These are phyloP conservation scores for Apiotrichum akiyoshidainum DNA, from an alignment of 1,284 basidiomycete genomes.

Conservation along the genomic window DNA sequence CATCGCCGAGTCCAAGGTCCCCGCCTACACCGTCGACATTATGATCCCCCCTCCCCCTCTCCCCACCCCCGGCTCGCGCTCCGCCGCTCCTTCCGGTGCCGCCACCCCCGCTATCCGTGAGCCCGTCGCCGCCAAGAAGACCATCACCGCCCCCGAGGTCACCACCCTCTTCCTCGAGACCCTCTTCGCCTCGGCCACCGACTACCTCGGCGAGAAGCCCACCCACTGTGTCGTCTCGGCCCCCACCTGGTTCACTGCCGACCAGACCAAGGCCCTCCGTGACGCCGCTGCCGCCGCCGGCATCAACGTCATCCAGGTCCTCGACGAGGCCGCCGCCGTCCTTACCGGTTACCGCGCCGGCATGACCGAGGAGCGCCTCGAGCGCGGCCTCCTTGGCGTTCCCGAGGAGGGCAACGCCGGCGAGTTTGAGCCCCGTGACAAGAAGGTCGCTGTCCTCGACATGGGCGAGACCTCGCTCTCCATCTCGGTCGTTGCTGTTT, in stretches of 20 bases:
- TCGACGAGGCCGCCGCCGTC: conserved; percentile 81
- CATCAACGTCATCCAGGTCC: conserved; percentile 73
- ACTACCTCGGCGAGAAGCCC: conserved; percentile 79
- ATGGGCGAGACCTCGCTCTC: conserved; percentile 59
- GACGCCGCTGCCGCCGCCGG: conserved; percentile 76
- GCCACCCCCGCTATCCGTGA: conserved; percentile 69
- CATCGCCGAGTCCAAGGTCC: conserved; percentile 69
- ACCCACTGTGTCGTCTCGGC: conserved; percentile 81
- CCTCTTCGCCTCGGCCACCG: conserved; percentile 80
- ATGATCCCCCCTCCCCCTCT: conserved; percentile 69
- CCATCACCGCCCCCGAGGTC: conserved; percentile 79
- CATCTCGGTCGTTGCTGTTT: conserved; percentile 55
- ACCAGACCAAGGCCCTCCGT: conserved; percentile 68
- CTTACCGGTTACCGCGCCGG: conserved; percentile 52
- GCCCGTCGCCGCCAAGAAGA: conserved; percentile 68
- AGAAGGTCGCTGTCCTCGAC: conserved; percentile 58
- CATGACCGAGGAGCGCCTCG: conserved; percentile 47
- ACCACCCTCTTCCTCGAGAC: conserved; percentile 81
- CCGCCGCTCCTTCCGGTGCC: conserved; percentile 59
- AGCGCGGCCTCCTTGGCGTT: conserved; percentile 45
- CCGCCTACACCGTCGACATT: conserved; percentile 82
- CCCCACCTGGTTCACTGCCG: conserved; percentile 69
- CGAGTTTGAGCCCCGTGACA: conserved; percentile 54
- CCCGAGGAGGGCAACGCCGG: conserved; percentile 52
- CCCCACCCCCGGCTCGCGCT: conserved; percentile 53